Base-by-base conservation (phyloP, 108 stramenopile species). In the Conticribra weissflogii region DNA sequence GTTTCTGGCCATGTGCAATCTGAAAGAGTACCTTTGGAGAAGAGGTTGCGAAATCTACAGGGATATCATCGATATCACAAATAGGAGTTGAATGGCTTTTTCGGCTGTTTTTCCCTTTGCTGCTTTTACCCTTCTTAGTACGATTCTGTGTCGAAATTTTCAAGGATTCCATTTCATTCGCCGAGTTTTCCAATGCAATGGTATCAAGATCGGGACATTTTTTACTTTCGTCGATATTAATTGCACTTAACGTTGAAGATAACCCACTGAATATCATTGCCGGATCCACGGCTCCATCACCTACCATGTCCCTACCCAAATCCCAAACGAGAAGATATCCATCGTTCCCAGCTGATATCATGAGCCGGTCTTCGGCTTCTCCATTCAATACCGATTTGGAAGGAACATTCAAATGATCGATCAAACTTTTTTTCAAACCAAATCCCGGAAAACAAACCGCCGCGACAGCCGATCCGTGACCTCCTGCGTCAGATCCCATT, bases 241-340 rank as follows among this genome's bases (percentile, higher is more conserved):
- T 5, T 41, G 36, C 36, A 41, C 36, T 41, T 41, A 12, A 12
- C 12, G 36, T 5, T 41, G 36, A 41, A 9, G 12, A 41, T 5
- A 5, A 41, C 33, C 3, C 70, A 29, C 16, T 52, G 25, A 68
- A 74, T 52, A 59, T 72, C n/a, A 31, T 21, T 36, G 57, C 47
- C 22, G 85, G 81, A 78, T 84, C 66, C 29, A 69, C 24, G 16
- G 64, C 67, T 25, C 53, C 54, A 14, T 78, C 29, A 29, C 83
- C 80, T 0, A 54, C 76, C 27, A 87, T 59, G 46, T 63, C 63
- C 9, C 61, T 14, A 7, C 88, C 88, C 19, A 90, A 54, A 85
- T 92, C 91, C 91, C 91, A 92, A 58, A 85, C 76, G 28, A 87
- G 41, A 16, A 92, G 77, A 7, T 81, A 60, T 0, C 87, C 87